Evolutionary conservation across 805 yeast species (phyloP).

Genomic region (Saturnispora silvae): DNA sequence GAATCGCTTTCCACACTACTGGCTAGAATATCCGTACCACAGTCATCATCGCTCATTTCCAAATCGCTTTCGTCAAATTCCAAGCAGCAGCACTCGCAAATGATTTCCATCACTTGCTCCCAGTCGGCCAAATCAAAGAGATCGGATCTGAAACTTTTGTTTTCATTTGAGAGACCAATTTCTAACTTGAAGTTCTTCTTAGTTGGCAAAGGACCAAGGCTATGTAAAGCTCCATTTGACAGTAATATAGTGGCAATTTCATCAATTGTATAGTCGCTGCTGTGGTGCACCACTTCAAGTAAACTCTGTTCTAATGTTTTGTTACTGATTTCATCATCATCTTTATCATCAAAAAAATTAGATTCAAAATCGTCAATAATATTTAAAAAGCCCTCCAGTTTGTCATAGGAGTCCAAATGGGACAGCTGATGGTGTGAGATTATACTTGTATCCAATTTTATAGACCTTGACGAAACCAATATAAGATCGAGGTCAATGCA

Average conservation of each 20-base stretch:
- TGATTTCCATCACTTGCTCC: constrained; percentile 29
- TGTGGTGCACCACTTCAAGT: background rate
- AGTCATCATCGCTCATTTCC: constrained; percentile 10
- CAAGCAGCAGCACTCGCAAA: constrained; percentile 23
- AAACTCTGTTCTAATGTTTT: background rate
- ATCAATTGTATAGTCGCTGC: constrained; percentile 2
- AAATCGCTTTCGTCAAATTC: constrained; percentile 28
- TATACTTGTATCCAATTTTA: constrained; percentile 12
- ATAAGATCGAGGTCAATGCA: constrained; percentile 21
- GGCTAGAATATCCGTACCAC: constrained; percentile 1
- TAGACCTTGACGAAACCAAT: constrained; percentile 14
- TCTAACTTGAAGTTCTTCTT: constrained; percentile 20
- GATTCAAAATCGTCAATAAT: constrained; percentile 14
- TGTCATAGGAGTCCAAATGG: constrained; percentile 7
- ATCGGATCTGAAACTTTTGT: constrained; percentile 10
- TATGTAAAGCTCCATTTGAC: constrained; percentile 18
- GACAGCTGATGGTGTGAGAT: constrained; percentile 11
- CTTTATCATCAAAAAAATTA: background rate
- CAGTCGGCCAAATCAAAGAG: constrained; percentile 22
- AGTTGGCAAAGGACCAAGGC: constrained; percentile 13
- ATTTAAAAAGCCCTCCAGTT: constrained; percentile 8
- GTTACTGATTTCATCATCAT: background rate
- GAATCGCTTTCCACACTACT: no score
- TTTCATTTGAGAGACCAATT: constrained; percentile 14
- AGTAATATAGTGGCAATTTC: constrained; percentile 18